phyloP scores from a whole-genome alignment of 2,329 filamentous ascomycete genomes.

The Stenocarpella maydis region DNA sequence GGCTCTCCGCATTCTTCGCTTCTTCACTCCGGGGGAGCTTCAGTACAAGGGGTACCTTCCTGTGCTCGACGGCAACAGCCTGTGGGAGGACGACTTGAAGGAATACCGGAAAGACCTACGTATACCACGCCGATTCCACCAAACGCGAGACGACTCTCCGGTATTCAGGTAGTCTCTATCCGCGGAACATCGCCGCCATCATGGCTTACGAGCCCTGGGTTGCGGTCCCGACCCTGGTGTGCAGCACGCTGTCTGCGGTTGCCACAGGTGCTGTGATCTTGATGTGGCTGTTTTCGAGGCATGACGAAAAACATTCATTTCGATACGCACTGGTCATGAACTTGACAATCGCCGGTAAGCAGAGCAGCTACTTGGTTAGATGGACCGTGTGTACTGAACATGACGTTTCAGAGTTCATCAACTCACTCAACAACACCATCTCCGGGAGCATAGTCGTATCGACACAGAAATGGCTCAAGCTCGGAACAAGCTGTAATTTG shows the following conservation, averaged over 20 bases:
- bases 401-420: slow-evolving; percentile 25
- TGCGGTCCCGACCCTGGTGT: slow-evolving; percentile 29
- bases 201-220: slow-evolving; percentile 26
- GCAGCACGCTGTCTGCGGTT: slow-evolving; percentile 30
- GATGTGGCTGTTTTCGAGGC: slow-evolving; percentile 24
- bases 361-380: too few species aligned
- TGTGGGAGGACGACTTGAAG: neutral
- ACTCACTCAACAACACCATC: slow-evolving; percentile 32
- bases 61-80: neutral
- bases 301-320: slow-evolving; percentile 30
- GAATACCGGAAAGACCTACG: neutral
- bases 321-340: slow-evolving; percentile 32
- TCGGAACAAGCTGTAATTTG: slow-evolving; percentile 15
- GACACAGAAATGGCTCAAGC: neutral
- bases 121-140: neutral
- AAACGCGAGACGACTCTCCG: neutral
- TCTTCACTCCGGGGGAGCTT: neutral
- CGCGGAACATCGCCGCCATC: neutral
- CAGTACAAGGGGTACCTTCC: neutral
- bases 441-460: slow-evolving; percentile 29
- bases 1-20: slow-evolving; percentile 14
- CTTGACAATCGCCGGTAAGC: slow-evolving; percentile 28
- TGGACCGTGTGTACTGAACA: neutral
- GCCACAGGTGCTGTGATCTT: slow-evolving; percentile 31
- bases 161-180: neutral